Evolutionary conservation across 495 filamentous ascomycete genomes (phyloP), one percentile per base, ranked within the genome.

Genomic region (Pyronema domesticum): DNA sequence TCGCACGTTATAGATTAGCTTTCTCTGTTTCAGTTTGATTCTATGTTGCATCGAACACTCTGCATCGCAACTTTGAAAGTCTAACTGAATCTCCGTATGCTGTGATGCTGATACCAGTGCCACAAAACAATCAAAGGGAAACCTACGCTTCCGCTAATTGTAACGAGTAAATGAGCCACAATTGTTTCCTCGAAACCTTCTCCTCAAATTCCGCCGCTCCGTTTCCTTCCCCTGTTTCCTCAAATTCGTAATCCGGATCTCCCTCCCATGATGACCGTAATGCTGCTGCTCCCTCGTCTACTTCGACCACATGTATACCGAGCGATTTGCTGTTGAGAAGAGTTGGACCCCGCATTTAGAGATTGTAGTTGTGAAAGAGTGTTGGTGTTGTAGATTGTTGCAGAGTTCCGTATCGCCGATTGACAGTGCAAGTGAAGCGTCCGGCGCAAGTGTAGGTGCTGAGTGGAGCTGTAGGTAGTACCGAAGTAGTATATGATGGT

Each of bases 91-190:
- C n/a, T n/a, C n/a, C n/a, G n/a, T n/a, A n/a, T 15, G 37, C 15
- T n/a, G 37, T 40, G 39, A 9, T 47, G 44, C 18, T 7, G 7
- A 47, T 9, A 15, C 7, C 44, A 47, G 18, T 10, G 17, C 17
- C 9, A 47, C 8, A 18, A 19, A 15, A 47, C 9, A 33, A 34
- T 50, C 7, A 30, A 34, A 30, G 15, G n/a, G n/a, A n/a, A 17
- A 65, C 65, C 45, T 63, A 67, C 65, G 65, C 65, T 59, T 67
- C 65, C 6, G 65, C 65, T 15, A 67, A 35, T n/a, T 67, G 65
- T 14, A 67, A 17, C 18, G 62, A 60, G 56, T 67, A 67, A 47
- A 67, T 67, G 30, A 67, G 47, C 39, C 46, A 57, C 40, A 67
- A 51, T 33, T 67, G 65, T 37, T 48, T 60, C 58, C 48, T 56